Evolutionary conservation across 108 stramenopile species (phyloP).

Genomic region (Discostella stelligeroides): DNA sequence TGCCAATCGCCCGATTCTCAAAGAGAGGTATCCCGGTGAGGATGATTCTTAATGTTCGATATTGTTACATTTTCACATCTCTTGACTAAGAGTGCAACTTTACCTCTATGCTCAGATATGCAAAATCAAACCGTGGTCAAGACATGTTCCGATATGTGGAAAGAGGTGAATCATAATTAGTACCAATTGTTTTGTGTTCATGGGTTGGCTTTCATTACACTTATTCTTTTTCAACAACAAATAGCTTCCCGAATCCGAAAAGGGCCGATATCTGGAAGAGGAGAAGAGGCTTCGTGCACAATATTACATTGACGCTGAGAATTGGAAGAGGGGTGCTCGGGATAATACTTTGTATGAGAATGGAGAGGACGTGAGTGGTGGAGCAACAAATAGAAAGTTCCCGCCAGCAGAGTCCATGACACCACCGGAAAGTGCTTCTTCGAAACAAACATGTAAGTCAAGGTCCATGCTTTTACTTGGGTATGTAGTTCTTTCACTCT

Average conservation of each 20-base stretch:
- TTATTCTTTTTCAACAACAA: neutral
- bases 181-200: neutral
- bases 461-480: no score
- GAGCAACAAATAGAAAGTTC: slow-evolving; percentile 10
- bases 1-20: slow-evolving; percentile 38
- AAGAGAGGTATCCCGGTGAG: slow-evolving; percentile 29
- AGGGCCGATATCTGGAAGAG: slow-evolving; percentile 27
- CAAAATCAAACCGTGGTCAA: slow-evolving; percentile 20
- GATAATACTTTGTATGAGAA: neutral
- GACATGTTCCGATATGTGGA: slow-evolving; percentile 21
- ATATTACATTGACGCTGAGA: slow-evolving; percentile 22
- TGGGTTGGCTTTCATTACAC: neutral
- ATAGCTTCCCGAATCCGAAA: slow-evolving; percentile 22
- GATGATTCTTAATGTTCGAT: no score
- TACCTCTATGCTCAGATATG: no score
- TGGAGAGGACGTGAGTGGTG: slow-evolving; percentile 6
- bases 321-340: slow-evolving; percentile 23
- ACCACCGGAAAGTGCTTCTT: no score
- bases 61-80: no score
- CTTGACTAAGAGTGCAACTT: no score
- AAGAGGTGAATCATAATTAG: neutral
- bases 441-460: no score
- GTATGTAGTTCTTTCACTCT: neutral
- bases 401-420: no score
- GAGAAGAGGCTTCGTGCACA: slow-evolving; percentile 24